phyloP scores from a whole-genome alignment of 73 alveolate genomes.

The Paraurostyla sp. region DNA sequence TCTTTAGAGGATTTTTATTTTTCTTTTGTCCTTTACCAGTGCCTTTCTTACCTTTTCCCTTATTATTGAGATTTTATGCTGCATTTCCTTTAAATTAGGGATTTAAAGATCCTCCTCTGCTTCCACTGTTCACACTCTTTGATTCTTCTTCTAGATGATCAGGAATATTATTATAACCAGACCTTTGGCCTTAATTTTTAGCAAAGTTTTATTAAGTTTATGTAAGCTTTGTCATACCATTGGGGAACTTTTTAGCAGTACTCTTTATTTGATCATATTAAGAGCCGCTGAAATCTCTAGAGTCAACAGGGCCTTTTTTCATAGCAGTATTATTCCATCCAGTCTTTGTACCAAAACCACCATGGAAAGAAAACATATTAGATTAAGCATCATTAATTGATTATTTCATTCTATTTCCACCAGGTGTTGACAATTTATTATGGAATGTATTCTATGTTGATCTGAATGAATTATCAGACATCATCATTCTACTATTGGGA shows the following conservation, averaged over 20 bases:
- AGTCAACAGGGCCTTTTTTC: neutral
- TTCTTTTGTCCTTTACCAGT: neutral
- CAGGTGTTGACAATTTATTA: neutral
- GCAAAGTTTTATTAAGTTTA: constrained; percentile 14
- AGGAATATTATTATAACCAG: neutral
- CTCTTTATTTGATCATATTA: neutral
- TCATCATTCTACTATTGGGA: neutral
- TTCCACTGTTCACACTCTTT: constrained; percentile 7
- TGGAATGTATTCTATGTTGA: constrained; percentile 13
- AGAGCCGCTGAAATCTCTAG: neutral
- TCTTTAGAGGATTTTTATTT: neutral
- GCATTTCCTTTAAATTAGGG: too few species aligned
- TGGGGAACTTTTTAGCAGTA: neutral
- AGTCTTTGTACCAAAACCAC: neutral
- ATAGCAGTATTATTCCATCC: neutral
- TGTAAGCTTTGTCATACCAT: neutral
- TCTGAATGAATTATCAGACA: constrained; percentile 41
- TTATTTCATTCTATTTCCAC: neutral
- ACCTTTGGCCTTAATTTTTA: neutral
- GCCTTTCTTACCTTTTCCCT: neutral
- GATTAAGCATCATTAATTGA: neutral
- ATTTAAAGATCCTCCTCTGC: too few species aligned
- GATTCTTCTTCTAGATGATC: neutral
- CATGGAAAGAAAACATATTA: constrained; percentile 30
- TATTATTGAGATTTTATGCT: neutral